These are phyloP conservation scores for Boletus calvinii DNA, from an alignment of 1,284 basidiomycete genomes.

Conservation along the genomic window DNA sequence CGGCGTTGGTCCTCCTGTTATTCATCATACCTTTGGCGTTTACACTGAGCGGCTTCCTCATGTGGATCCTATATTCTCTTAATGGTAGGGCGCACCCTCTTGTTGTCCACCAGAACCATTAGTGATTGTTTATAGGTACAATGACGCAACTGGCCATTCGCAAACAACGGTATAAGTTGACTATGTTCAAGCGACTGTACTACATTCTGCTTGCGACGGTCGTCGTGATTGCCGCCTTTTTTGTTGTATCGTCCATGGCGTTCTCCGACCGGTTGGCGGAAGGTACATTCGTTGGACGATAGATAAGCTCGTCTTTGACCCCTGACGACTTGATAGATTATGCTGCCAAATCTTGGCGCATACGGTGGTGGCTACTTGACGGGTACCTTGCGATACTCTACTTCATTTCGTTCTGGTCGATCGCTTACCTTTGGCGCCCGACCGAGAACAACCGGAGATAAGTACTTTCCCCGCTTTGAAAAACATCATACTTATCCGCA, in stretches of 20 bases:
- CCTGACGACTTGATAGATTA: constrained; percentile 59
- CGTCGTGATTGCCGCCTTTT: constrained; percentile 84
- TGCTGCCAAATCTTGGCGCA: constrained; percentile 89
- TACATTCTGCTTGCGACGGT: constrained; percentile 86
- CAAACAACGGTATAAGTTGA: constrained; percentile 85
- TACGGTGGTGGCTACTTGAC: constrained; percentile 95
- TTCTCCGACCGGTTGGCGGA: constrained; percentile 90
- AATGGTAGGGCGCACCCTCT: constrained; percentile 54
- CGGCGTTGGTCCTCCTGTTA: constrained; percentile 72
- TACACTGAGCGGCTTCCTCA: constrained; percentile 89
- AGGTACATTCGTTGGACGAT: constrained; percentile 46
- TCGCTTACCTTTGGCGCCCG: constrained; percentile 93
- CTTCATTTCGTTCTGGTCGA: constrained; percentile 74
- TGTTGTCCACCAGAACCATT: constrained; percentile 2
- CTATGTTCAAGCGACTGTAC: constrained; percentile 85
- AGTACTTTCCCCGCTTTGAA: constrained; percentile 33
- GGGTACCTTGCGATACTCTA: constrained; percentile 92
- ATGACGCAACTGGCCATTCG: constrained; percentile 80
- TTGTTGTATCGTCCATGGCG: constrained; percentile 87
- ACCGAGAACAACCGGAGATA: constrained; percentile 90
- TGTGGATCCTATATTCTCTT: constrained; percentile 93
- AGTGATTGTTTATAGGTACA: constrained; percentile 55
- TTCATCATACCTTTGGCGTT: constrained; percentile 94
- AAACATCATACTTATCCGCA: constrained; percentile 27
- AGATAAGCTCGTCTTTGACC: neutral